A percentile compares a stretch with the other conserved stretches of the same genome.
Evolutionary conservation across 1,284 basidiomycete genomes (phyloP).

Genomic region (Ceratobasidium theobromae): DNA sequence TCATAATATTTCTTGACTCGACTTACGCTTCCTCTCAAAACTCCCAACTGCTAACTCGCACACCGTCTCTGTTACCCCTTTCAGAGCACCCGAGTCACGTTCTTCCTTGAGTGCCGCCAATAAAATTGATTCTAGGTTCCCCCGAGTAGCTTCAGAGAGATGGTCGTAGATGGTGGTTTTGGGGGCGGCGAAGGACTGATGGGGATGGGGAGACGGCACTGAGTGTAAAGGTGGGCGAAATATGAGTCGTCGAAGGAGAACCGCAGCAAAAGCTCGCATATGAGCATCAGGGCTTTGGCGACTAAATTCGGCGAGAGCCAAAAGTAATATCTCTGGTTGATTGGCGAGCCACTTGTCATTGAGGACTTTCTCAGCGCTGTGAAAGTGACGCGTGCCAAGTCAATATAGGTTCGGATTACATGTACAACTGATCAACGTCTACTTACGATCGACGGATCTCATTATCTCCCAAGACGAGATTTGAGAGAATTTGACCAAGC

Average conservation of each 20-base stretch:
- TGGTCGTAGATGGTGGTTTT: slow-evolving; percentile 62
- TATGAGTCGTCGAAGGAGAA: slow-evolving; percentile 70
- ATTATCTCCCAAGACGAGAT: slow-evolving; percentile 77
- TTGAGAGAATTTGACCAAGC: slow-evolving; percentile 75
- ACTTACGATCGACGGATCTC: slow-evolving; percentile 68
- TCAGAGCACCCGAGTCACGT: slow-evolving; percentile 55
- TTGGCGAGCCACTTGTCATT: slow-evolving; percentile 67
- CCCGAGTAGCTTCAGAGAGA: slow-evolving; percentile 62
- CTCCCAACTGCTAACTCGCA: slow-evolving; percentile 70
- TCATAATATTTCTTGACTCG: too few species aligned
- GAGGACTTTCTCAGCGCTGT: slow-evolving; percentile 72
- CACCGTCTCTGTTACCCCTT: slow-evolving; percentile 69
- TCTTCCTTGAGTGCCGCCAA: slow-evolving; percentile 67
- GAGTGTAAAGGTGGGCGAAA: slow-evolving; percentile 53
- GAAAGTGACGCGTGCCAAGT: slow-evolving; percentile 31
- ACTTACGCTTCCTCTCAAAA: slow-evolving; percentile 60
- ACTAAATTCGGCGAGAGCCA: slow-evolving; percentile 73
- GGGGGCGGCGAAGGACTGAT: slow-evolving; percentile 33
- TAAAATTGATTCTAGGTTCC: slow-evolving; percentile 67
- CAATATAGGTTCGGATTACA: background rate
- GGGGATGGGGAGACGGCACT: slow-evolving; percentile 36
- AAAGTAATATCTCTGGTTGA: slow-evolving; percentile 71
- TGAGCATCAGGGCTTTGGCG: slow-evolving; percentile 67
- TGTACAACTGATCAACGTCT: background rate
- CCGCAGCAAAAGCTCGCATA: slow-evolving; percentile 61